Evolutionary conservation across 108 stramenopile species (phyloP).

Genomic region (Fragilaria crotonensis): DNA sequence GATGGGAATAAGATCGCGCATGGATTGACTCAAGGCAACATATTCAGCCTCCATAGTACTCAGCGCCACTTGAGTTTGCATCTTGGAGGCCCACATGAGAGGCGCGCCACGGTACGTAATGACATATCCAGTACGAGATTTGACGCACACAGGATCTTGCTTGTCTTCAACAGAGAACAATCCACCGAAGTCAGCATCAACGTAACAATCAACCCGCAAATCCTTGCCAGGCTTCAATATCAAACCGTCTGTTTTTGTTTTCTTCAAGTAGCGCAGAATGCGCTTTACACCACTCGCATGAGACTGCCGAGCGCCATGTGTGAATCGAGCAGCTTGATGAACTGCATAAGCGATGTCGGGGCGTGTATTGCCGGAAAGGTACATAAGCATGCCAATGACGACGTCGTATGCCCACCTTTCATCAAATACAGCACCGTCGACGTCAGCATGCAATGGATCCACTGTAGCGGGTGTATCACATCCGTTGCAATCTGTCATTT

Average conservation of each 20-base stretch:
- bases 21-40: conserved; percentile 17
- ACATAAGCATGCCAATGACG: conserved; percentile 25
- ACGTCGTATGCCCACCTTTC: conserved; percentile 25
- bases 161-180: conserved; percentile 20
- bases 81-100: conserved; percentile 31
- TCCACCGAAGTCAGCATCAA: conserved; percentile 44
- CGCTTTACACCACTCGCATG: conserved; percentile 41
- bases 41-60: conserved; percentile 44
- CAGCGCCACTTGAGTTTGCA: conserved; percentile 30
- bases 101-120: conserved; percentile 28
- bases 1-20: conserved; percentile 25
- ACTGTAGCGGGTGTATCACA: conserved; percentile 9
- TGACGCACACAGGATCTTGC: conserved; percentile 15
- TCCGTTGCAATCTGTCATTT: conserved; percentile 18
- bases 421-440: conserved; percentile 19
- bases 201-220: conserved; percentile 23
- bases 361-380: conserved; percentile 13
- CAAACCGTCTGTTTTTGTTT: conserved; percentile 30
- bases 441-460: conserved; percentile 20
- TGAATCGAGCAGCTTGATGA: conserved; percentile 35
- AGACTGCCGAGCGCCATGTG: conserved; percentile 14
- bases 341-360: conserved; percentile 32
- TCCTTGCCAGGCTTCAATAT: conserved; percentile 18
- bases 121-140: conserved; percentile 41
- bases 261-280: conserved; percentile 38